Evolutionary conservation across 352 stramenopile species (phyloP).

Genomic region (Globisporangium carolinianum): DNA sequence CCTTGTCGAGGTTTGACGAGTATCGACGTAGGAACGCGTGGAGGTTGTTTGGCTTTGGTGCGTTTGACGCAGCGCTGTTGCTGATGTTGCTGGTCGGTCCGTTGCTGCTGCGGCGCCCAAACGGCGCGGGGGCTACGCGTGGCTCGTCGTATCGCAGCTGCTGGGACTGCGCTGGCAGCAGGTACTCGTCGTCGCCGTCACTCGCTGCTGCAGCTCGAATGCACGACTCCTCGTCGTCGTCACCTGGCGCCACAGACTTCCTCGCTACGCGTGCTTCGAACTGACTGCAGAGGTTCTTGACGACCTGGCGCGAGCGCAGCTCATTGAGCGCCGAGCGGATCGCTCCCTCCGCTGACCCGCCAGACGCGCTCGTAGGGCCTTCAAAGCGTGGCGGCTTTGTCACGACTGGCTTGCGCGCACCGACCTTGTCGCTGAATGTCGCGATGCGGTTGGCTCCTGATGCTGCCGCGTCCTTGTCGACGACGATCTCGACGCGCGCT

Average conservation of each 20-base stretch:
- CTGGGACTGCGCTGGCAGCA: slow-evolving; percentile 10
- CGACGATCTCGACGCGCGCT: slow-evolving; percentile 33
- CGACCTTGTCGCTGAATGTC: background rate
- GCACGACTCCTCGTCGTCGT: slow-evolving; percentile 12
- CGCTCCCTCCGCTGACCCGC: slow-evolving; percentile 29
- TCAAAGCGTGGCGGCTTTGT: slow-evolving; percentile 10
- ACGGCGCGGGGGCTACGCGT: slow-evolving; percentile 1
- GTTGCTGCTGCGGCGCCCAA: slow-evolving; percentile 1
- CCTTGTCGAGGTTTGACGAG: slow-evolving; percentile 52
- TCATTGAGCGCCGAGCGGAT: slow-evolving; percentile 39
- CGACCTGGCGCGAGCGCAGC: slow-evolving; percentile 39
- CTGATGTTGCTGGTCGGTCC: slow-evolving; percentile 1
- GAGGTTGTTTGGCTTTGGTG: slow-evolving; percentile 45
- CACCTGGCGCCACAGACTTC: slow-evolving; percentile 8
- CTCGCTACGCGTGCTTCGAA: slow-evolving; percentile 25
- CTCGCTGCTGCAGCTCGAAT: slow-evolving; percentile 4
- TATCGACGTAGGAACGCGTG: slow-evolving; percentile 62
- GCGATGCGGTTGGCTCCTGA: background rate
- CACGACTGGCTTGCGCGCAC: slow-evolving; percentile 9
- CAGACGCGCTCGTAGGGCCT: slow-evolving; percentile 1
- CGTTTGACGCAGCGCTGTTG: slow-evolving; percentile 2
- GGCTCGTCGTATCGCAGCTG: slow-evolving; percentile 5
- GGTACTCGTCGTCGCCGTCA: slow-evolving; percentile 12
- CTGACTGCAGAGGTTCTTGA: slow-evolving; percentile 46
- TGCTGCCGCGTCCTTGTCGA: slow-evolving; percentile 17